Evolutionary conservation across 1,284 basidiomycete species (phyloP).

Genomic region (Austroboletus novae-zelandiae): DNA sequence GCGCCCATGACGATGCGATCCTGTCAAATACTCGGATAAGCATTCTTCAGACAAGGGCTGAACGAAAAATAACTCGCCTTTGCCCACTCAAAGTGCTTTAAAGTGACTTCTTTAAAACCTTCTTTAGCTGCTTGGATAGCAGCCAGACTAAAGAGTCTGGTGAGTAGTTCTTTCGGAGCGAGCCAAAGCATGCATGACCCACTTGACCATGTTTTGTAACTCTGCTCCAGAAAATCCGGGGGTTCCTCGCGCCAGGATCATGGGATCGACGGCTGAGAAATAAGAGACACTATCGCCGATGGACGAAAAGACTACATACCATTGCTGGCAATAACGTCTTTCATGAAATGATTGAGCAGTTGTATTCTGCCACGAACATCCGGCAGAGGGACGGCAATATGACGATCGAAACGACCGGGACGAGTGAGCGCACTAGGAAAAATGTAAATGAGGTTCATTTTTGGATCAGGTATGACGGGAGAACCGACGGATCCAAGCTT

Average conservation of each 20-base stretch:
- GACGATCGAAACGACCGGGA: conserved; percentile 91
- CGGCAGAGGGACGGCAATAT: conserved; percentile 85
- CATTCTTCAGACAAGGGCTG: not conserved
- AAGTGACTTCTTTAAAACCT: conserved; percentile 64
- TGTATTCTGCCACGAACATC: conserved; percentile 87
- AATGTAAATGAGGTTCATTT: conserved; percentile 14
- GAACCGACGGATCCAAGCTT: conserved; percentile 76
- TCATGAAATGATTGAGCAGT: conserved; percentile 89
- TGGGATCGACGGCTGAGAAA: conserved; percentile 70
- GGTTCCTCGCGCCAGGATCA: conserved; percentile 85
- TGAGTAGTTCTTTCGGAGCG: conserved; percentile 1
- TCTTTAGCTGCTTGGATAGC: conserved; percentile 92
- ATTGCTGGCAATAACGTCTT: conserved; percentile 63
- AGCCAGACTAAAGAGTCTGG: conserved; percentile 56
- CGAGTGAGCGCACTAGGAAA: conserved; percentile 78
- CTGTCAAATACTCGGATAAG: conserved; percentile 35
- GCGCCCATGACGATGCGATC: conserved; percentile 95
- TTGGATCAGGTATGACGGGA: conserved; percentile 3
- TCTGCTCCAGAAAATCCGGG: conserved; percentile 92
- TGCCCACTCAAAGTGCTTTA: conserved; percentile 94
- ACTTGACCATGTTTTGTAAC: conserved; percentile 93
- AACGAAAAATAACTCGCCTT: conserved; percentile 49
- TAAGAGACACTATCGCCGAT: not conserved
- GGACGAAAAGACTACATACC: conserved; percentile 38
- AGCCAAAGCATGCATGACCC: conserved; percentile 30